Evolutionary conservation across 345 rosid species (phyloP).

Genomic region (Brassica nigra): DNA sequence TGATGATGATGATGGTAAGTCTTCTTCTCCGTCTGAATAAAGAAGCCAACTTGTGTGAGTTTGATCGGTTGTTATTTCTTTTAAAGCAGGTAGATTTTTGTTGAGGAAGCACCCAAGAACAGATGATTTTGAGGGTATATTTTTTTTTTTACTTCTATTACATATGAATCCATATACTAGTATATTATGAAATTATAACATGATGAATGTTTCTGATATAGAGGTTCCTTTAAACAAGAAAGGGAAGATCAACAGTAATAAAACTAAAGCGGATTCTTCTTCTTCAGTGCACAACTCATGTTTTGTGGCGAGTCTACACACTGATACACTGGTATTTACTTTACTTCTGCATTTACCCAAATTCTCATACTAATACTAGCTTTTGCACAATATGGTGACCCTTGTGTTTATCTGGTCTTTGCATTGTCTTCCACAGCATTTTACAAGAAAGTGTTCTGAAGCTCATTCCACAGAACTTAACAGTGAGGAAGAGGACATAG

Average conservation of each 20-base stretch:
- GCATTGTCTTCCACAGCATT: too few relatives aligned
- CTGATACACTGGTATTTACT: background rate
- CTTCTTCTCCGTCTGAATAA: too few relatives aligned
- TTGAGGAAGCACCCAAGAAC: too few relatives aligned
- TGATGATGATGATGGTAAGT: background rate
- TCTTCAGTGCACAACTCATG: background rate
- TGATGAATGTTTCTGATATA: background rate
- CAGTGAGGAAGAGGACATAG: background rate
- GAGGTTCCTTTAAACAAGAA: slow-evolving; percentile 14
- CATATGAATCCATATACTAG: background rate
- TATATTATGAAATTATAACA: background rate
- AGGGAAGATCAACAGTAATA: background rate
- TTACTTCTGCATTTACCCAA: background rate
- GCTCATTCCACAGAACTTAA: background rate
- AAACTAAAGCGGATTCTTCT: background rate
- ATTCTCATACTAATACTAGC: background rate
- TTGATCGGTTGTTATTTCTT: background rate
- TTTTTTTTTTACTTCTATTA: background rate
- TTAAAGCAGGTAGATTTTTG: too few relatives aligned
- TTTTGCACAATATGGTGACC: background rate
- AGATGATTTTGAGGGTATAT: background rate
- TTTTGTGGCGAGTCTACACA: background rate
- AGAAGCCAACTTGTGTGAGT: background rate
- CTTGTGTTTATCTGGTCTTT: background rate
- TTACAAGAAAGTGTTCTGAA: background rate